These are phyloP conservation scores for Daedaleopsis sinensis DNA, from an alignment of 768 basidiomycete genomes.

Conservation along the genomic window DNA sequence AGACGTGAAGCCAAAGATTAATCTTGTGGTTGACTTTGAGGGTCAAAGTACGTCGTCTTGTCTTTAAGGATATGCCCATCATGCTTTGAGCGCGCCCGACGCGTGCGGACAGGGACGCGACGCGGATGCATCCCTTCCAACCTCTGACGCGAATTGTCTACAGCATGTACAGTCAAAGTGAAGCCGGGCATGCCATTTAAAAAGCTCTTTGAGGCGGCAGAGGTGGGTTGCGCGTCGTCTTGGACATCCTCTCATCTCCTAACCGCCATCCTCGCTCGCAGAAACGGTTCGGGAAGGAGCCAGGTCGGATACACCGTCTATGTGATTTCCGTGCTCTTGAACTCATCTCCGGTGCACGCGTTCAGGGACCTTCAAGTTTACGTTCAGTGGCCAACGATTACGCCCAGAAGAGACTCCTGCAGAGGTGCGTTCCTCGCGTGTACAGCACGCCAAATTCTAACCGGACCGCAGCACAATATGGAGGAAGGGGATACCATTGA, in stretches of 20 bases:
- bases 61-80: background rate
- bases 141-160: conserved; percentile 5
- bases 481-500: conserved; percentile 69
- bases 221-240: conserved; percentile 45
- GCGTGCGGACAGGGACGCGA: background rate
- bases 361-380: conserved; percentile 66
- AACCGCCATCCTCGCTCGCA: conserved; percentile 23
- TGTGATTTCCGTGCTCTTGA: background rate
- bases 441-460: background rate
- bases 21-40: conserved; percentile 59
- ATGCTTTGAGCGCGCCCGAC: background rate
- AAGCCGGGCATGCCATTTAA: conserved; percentile 62
- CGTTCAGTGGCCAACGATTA: conserved; percentile 56
- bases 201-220: conserved; percentile 69
- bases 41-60: conserved; percentile 47
- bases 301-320: conserved; percentile 40
- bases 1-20: conserved; percentile 74
- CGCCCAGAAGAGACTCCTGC: conserved; percentile 53
- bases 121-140: background rate
- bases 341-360: background rate
- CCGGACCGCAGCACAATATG: conserved; percentile 47
- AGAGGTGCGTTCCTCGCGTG: conserved; percentile 40
- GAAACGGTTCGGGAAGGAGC: conserved; percentile 62
- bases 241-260: background rate
- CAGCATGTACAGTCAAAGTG: conserved; percentile 71